These are phyloP conservation scores for Diaporthe longicolla DNA, from an alignment of 2,329 filamentous ascomycete species.

Conservation along the genomic window DNA sequence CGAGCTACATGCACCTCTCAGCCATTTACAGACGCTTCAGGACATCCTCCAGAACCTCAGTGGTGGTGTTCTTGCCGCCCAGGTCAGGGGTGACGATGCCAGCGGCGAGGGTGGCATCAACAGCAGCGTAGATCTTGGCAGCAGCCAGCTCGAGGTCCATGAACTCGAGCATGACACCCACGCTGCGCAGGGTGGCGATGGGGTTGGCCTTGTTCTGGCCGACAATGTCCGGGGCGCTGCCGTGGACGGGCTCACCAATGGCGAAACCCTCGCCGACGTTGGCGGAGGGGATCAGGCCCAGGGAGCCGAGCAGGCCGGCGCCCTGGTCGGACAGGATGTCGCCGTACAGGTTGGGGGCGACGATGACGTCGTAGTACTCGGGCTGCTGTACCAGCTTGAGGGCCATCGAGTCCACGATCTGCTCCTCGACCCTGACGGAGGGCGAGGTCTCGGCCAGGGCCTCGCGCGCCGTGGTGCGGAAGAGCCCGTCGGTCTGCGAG, in stretches of 20 bases:
- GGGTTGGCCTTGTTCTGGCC: conserved; percentile 95
- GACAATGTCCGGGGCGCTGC: conserved; percentile 95
- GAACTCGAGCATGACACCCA: conserved; percentile 97
- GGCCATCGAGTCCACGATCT: conserved; percentile 99
- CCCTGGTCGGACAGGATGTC: conserved; percentile 97
- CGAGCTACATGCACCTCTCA: not conserved
- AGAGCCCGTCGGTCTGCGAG: conserved; percentile 95
- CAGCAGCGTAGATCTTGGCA: conserved; percentile 89
- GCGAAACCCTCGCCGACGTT: conserved; percentile 96
- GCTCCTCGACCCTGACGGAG: conserved; percentile 83
- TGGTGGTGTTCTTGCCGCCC: conserved; percentile 87
- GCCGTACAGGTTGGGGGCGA: conserved; percentile 97
- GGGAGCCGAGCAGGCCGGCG: conserved; percentile 90
- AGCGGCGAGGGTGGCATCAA: conserved; percentile 90
- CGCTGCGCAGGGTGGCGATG: conserved; percentile 92
- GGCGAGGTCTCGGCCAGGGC: conserved; percentile 75
- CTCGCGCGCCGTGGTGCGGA: conserved; percentile 83
- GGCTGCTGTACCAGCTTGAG: conserved; percentile 99
- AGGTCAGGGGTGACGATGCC: conserved; percentile 90
- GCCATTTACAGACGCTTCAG: conserved; percentile 79
- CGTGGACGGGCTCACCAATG: conserved; percentile 98
- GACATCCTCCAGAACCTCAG: conserved; percentile 90
- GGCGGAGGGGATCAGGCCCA: conserved; percentile 93
- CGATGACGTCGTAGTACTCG: conserved; percentile 95
- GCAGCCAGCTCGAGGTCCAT: conserved; percentile 89